A percentile compares a stretch with the other conserved stretches of the same genome.
Conservation (phyloP, 768 basidiomycete species). For the Suillus subaureus region DNA sequence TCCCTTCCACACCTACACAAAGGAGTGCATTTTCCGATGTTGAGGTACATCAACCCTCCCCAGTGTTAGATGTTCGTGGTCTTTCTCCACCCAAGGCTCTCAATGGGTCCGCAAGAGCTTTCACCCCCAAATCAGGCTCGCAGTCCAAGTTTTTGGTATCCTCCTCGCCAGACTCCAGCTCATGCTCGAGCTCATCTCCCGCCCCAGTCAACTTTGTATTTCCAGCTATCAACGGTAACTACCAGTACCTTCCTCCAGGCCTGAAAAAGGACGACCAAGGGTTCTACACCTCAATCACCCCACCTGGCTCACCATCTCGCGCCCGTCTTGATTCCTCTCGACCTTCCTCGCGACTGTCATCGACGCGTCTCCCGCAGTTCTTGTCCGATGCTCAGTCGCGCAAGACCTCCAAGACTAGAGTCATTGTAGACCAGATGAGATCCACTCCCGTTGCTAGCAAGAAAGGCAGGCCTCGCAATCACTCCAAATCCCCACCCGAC, state of each 20-base stretch:
- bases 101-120: constrained; percentile 48
- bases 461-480: constrained; percentile 19
- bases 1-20: constrained; percentile 12
- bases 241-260: constrained; percentile 33
- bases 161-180: constrained; percentile 16
- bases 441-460: constrained; percentile 27
- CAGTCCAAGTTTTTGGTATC: constrained; percentile 23
- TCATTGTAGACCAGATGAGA: constrained; percentile 59
- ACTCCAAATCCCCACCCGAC: constrained; percentile 10
- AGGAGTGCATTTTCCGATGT: constrained; percentile 5
- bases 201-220: constrained; percentile 42
- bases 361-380: constrained; percentile 50
- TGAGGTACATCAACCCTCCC: constrained; percentile 9
- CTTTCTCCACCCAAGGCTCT: constrained; percentile 22
- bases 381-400: constrained; percentile 41
- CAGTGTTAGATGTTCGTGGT: neutral
- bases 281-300: constrained; percentile 45
- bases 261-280: constrained; percentile 57
- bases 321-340: constrained; percentile 13
- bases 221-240: constrained; percentile 45
- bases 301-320: constrained; percentile 17
- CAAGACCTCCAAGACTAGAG: constrained; percentile 56
- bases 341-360: constrained; percentile 33
- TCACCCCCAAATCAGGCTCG: constrained; percentile 41
- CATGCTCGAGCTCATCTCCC: constrained; percentile 10